A percentile compares a stretch with the other conserved stretches of the same genome.
Conservation (phyloP, 192 early-diverging fungal genomes). For the Allomyces macrogynus region DNA sequence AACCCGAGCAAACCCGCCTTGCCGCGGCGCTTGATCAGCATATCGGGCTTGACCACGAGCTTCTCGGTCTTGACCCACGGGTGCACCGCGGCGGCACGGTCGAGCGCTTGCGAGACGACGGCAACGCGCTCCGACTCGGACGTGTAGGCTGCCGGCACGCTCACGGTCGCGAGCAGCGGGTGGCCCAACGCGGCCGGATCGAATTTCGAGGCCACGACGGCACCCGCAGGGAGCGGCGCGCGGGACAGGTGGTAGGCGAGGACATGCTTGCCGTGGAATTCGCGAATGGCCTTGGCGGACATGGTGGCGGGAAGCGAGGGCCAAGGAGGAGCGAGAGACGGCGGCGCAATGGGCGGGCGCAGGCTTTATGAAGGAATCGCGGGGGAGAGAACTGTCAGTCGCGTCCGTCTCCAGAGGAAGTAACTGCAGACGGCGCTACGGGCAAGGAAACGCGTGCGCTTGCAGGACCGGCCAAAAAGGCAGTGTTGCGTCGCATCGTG, state of each 20-base stretch:
- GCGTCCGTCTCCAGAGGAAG: too few relatives aligned
- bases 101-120: slow-evolving; percentile 43
- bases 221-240: slow-evolving; percentile 34
- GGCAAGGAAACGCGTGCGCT: too few relatives aligned
- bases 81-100: slow-evolving; percentile 48
- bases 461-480: too few relatives aligned
- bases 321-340: too few relatives aligned
- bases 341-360: too few relatives aligned
- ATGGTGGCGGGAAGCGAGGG: slow-evolving; percentile 16
- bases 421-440: too few relatives aligned
- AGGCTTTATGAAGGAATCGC: too few relatives aligned
- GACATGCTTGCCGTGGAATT: slow-evolving; percentile 95
- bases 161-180: not conserved
- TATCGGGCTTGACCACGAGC: slow-evolving; percentile 94
- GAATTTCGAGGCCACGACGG: slow-evolving; percentile 36
- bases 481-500: too few relatives aligned
- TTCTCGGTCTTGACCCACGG: slow-evolving; percentile 67
- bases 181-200: slow-evolving; percentile 26
- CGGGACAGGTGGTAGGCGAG: slow-evolving; percentile 70
- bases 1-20: slow-evolving; percentile 87
- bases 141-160: slow-evolving; percentile 6
- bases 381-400: too few relatives aligned
- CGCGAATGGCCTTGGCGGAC: slow-evolving; percentile 82
- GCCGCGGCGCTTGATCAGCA: slow-evolving; percentile 92
- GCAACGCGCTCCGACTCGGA: slow-evolving; percentile 28